phyloP scores from a whole-genome alignment of 2,329 filamentous ascomycete genomes.

The Phialophora tarda region DNA sequence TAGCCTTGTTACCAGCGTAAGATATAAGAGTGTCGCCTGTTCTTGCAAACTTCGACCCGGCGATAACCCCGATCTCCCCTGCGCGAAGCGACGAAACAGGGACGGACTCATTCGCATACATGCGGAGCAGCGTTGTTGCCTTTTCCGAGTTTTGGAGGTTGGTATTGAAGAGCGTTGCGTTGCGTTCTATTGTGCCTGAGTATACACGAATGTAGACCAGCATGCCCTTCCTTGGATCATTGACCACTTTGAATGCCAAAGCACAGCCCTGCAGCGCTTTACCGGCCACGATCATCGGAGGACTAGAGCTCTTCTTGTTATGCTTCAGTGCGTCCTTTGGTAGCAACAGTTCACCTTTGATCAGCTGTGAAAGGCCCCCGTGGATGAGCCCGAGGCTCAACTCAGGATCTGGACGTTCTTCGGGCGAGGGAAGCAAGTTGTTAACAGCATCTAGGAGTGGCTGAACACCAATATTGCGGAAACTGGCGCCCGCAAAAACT shows the following conservation, averaged over 20 bases:
- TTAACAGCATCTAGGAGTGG: conserved; percentile 86
- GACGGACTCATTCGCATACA: conserved; percentile 85
- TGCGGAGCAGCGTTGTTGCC: conserved; percentile 80
- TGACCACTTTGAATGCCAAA: conserved; percentile 89
- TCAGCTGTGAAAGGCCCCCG: conserved; percentile 59
- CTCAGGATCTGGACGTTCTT: conserved; percentile 78
- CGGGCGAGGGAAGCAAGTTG: conserved; percentile 82
- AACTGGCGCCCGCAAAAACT: conserved; percentile 88
- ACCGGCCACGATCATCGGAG: conserved; percentile 47
- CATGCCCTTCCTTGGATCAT: conserved; percentile 82
- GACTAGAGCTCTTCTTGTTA: conserved; percentile 49
- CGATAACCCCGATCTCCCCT: conserved; percentile 92
- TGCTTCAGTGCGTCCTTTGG: conserved; percentile 45
- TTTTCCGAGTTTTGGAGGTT: conserved; percentile 79
- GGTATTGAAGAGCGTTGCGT: conserved; percentile 82
- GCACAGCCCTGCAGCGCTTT: conserved; percentile 72
- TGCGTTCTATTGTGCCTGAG: conserved; percentile 76
- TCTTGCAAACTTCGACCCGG: conserved; percentile 85
- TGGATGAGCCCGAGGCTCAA: conserved; percentile 68
- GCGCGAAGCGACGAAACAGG: conserved; percentile 80
- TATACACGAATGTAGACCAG: conserved; percentile 93
- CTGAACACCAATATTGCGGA: conserved; percentile 92
- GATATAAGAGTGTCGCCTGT: conserved; percentile 91
- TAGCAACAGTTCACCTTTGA: conserved; percentile 54
- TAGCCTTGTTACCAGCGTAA: conserved; percentile 67